Base-by-base conservation (phyloP, 331 rosid genomes). In the Erythrophleum ivorense region DNA sequence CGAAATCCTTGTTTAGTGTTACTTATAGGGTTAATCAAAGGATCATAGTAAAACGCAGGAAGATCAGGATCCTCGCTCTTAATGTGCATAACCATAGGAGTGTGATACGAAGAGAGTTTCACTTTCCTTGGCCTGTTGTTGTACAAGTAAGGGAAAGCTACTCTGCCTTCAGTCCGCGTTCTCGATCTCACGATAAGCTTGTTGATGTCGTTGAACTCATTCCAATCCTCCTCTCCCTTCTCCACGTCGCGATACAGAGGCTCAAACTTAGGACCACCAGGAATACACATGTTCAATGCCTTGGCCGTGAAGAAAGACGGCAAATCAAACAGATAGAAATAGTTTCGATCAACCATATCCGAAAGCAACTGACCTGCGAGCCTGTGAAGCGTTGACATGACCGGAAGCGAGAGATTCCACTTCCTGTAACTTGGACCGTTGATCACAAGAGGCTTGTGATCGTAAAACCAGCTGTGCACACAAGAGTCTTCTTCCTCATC, bases 401-500 rank as follows among this genome's bases (percentile, higher is more conserved):
- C 93, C 24, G 99, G 99, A 65, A 96, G 99, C 2, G 99, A 96
- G 60, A 96, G 98, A 89, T 96, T 98, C 99, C 99, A 96, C 78
- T 91, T 96, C 77, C 99, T 87, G 77, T 96, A 96, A 81, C 98
- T 96, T 54, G 99, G 99, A 65, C 99, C 99, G 81, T 96, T 96
- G 9, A 96, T 96, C 43, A 96, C 99, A 31, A 96, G 97, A 75
- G 99, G 99, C 84, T 88, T 96, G 63, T 96, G 99, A 85, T 96
- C 99, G 84, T 96, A 96, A 84, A 96, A 96, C 99, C 99, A 96
- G 36, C 94, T 91, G 75, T 67, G 86, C 38, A 96, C 99, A 64
- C 98, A 97, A 78, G 98, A 94, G 85, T 96, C 99, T 83, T 96
- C 99, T 49, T 96, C 99, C 69, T 96, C 97, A 62, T 96, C 99